Evolutionary conservation across 23 red algal genomes (phyloP), one percentile per base, ranked within the genome.

Genomic region (Gracilaria domingensis): DNA sequence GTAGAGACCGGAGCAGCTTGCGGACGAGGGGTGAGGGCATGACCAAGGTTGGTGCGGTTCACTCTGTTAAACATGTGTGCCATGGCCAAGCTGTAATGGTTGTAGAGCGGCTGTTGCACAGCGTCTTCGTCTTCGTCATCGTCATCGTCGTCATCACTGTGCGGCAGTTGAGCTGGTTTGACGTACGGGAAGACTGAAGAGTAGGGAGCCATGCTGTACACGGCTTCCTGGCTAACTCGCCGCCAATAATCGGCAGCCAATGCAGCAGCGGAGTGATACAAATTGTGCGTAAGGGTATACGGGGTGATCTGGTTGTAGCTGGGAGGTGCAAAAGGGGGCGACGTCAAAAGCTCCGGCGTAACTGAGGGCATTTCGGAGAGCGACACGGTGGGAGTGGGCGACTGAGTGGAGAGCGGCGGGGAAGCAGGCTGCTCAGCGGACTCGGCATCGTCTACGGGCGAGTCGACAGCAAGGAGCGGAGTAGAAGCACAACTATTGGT

Each of bases 171-270:
- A 28, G 17, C 25, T 45, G 29, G 72, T 28, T 77, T 77, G 13
- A 50, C 7, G 20, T 48, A 77, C 40, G 72, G 72, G 50, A 77
- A 50, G 16, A 50, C 39, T 4, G 72, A 37, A 12, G 72, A 25
- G 45, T 49, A 50, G 5, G 38, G 38, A 77, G 30, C 72, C 30
- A 77, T 50, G 4, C 72, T 42, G 72, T 77, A 77, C 40, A 77
- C 26, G 21, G 72, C 34, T 0, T 77, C 39, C 0, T 50, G 72
- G 30, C 20, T 28, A 20, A 77, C 9, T 45, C 72, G 39, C 12
- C 39, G 72, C 72, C 72, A 77, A 37, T 77, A 77, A 77, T 77
- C 72, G 23, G 72, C 72, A 3, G 72, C 72, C 9, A 77, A 18
- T 5, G 39, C 21, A 45, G 72, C 72, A 28, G 72, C 72, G 28